Percentiles rank a stretch among this genome's conserved stretches.
Evolutionary conservation across 2,329 filamentous ascomycete species (phyloP).

Genomic region (Cryphonectria carpinicola): DNA sequence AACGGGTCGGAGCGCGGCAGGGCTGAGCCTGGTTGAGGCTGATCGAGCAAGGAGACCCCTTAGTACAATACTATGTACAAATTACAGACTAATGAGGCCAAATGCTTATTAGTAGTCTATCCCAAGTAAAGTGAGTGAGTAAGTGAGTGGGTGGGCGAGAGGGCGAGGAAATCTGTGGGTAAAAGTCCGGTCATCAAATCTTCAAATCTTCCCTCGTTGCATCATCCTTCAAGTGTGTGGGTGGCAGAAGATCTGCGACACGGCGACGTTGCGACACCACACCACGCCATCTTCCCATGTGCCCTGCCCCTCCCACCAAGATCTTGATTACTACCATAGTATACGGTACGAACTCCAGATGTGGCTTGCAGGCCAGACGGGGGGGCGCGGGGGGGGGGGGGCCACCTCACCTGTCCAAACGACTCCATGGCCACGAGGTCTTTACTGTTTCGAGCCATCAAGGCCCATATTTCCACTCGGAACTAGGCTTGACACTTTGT

Average conservation of each 20-base stretch:
- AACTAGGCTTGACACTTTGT: background rate
- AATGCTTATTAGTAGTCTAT: background rate
- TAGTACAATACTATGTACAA: background rate
- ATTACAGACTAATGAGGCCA: background rate
- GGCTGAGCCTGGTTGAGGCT: background rate
- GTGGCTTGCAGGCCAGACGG: slow-evolving; percentile 3
- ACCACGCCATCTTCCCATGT: background rate
- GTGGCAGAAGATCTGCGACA: slow-evolving; percentile 6
- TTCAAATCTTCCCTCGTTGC: background rate
- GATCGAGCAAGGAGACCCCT: background rate
- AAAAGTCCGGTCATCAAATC: background rate
- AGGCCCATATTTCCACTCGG: background rate
- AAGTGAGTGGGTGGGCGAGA: background rate
- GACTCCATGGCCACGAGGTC: background rate
- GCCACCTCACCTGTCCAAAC: background rate
- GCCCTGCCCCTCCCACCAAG: background rate
- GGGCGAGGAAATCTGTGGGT: background rate
- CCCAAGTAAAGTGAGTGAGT: background rate
- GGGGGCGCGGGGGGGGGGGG: background rate
- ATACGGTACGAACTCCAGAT: background rate
- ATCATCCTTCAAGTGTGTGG: background rate
- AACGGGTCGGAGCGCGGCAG: background rate
- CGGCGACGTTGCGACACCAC: slow-evolving; percentile 1
- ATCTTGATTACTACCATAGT: background rate
- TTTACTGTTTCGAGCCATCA: background rate